These are phyloP conservation scores for Talaromyces stipitatus DNA, from an alignment of 495 filamentous ascomycete species.

Conservation along the genomic window DNA sequence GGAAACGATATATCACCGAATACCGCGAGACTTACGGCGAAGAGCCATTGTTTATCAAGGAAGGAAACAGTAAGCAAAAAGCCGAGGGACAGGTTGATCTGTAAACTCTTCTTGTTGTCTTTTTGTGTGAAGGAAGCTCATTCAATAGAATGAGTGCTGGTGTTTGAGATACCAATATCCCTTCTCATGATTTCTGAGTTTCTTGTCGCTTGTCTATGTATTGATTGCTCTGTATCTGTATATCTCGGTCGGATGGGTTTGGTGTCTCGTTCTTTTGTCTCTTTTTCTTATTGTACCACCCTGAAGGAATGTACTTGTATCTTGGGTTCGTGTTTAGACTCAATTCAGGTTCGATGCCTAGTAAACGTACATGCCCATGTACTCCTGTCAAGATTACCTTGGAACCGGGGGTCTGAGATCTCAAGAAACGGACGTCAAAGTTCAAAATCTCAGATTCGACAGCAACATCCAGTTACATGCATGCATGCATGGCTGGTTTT, in stretches of 20 bases:
- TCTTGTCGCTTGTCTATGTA: neutral
- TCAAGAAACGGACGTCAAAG: neutral
- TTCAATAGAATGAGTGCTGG: neutral
- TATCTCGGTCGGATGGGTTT: neutral
- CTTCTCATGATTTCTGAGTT: neutral
- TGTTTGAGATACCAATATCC: neutral
- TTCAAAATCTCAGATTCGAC: neutral
- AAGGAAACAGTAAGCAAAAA: neutral
- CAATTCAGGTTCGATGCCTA: neutral
- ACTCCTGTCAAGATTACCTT: too few relatives aligned
- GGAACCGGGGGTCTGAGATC: too few relatives aligned
- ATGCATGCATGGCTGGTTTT: neutral
- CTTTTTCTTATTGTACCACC: neutral
- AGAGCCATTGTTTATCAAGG: neutral
- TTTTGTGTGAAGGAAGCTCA: neutral
- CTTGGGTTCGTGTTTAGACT: neutral
- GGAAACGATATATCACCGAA: neutral
- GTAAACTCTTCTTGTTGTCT: neutral
- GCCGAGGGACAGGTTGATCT: neutral
- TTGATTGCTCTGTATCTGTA: neutral
- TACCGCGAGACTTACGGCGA: neutral
- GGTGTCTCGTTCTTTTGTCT: conserved; percentile 1
- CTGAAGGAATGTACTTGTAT: neutral
- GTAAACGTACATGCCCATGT: too few relatives aligned
- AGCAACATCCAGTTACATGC: neutral